Evolutionary conservation across 371 early-diverging fungal genomes (phyloP), one percentile per base, ranked within the genome.

Genomic region (Apophysomyces ossiformis): DNA sequence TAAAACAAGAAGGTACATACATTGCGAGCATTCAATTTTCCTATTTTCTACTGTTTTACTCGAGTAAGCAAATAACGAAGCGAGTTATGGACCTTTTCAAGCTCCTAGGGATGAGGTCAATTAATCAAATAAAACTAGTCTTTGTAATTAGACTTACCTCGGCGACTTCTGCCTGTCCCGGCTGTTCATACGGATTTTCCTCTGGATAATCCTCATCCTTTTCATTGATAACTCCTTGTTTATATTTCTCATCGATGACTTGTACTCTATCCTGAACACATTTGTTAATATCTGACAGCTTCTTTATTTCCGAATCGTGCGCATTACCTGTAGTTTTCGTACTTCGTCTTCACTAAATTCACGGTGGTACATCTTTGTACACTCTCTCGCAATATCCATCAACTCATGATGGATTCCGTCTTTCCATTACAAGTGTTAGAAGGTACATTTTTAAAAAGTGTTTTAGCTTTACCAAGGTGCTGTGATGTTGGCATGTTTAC

Each of bases 101-200:
- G 54, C 18, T 75, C 75, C 62, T 63, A 32, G 7, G 13, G 16
- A 35, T 21, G 3, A 2, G 7, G n/a, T 13, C 41, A 1, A 12
- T 60, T 21, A 43, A 41, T 3, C 18, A 60, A 18, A 3, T 41
- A 13, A 12, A 12, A 38, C 7, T 15, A 2, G 12, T 38, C 9
- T 12, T 41, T 18, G 15, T 16, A 13, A 12, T n/a, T 4, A 15
- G 39, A 5, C 12, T 5, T 69, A 57, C 72, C 9, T 73, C 65
- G 18, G 75, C 73, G 18, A 78, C 44, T 41, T 67, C 61, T 15
- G 62, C 78, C 65, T 78, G 71, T 8, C 75, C 73, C 11, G 60
- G 43, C 37, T 63, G 60, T 44, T 75, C 73, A 57, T 78, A 74
- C 16, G 75, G 75, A 35, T 76, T 71, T 58, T 66, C 73, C 26